Base-by-base conservation (phyloP, 2,329 filamentous ascomycete species). In the Apiospora rasikravindrae region DNA sequence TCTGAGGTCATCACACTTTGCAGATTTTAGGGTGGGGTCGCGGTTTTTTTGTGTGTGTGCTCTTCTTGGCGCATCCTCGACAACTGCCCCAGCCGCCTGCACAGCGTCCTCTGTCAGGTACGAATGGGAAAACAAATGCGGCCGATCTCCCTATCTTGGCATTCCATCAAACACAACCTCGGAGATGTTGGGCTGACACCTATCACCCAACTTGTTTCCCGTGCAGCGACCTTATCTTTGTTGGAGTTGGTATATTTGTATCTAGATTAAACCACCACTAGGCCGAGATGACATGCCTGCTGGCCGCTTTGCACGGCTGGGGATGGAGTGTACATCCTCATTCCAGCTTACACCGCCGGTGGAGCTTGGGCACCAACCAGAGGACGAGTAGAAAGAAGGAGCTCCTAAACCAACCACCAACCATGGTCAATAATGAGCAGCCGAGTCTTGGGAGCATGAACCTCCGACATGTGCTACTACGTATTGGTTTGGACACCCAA, bases 281-380 rank as follows among this genome's bases (percentile, higher is more conserved):
- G 16, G 16, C 53, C 22, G 2, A 61, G 29, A 37, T n/a, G 33
- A 64, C 29, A 37, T 16, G 29, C 19, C 53, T 61, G 53, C 53
- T 37, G 26, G 53, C 29, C 49, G 2, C 14, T 22, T 22, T 45
- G 19, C 44, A 16, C n/a, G 24, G 24, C 26, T 57, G 14, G 51
- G 13, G 24, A 33, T 57, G 51, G 51, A 57, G 51, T 57, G 33
- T 40, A 40, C 10, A 37, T 37, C 33, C 29, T 64, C 57, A 64
- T 64, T 14, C 10, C 19, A 40, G 16, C 29, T 61, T 61, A 64
- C 57, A 64, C 57, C 33, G 57, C 53, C 22, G 40, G 57, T 64
- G 57, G 57, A 64, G 57, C 33, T 64, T 64, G 57, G 57, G 57
- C 57, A 64, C 57, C 57, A 64, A 64, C 57, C 57, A 64, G 57